Base-by-base conservation (phyloP, 345 rosid species). In the Nasturtium officinale region DNA sequence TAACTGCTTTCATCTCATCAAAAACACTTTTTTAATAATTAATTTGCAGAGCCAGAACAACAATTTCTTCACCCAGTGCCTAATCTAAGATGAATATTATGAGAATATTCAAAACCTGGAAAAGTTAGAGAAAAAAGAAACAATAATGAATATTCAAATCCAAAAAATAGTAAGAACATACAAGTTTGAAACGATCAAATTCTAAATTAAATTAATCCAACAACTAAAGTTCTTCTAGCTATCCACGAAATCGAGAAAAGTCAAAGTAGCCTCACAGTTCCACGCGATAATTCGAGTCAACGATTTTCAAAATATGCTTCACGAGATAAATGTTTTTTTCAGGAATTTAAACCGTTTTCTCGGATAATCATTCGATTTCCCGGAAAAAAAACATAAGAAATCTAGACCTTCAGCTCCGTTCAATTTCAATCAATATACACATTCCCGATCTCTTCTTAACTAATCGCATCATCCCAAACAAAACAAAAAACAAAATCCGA, bases 1-100 rank as follows among this genome's bases (percentile, higher is more conserved):
- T 85, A 67, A 75, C 71, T 55, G 85, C 78, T 83, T 91, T 90
- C 97, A 91, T 91, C 72, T 74, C 57, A 72, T 67, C 78, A 67
- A 75, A 69, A 72, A 43, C 50, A 37, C 38, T 69, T 73, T 59
- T 45, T 4, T n/a, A n/a, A 2, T 23, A 23, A 23, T 23, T 23
- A 23, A 5, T 48, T 48, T 20, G 9, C 69, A 50, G 46, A 48
- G 35, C 69, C 64, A 11, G 13, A 33, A 35, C 43, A 10, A 45
- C 20, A 45, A 0, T 43, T 43, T 43, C 47, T 43, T n/a, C 48
- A 43, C 20, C 10, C 20, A 45, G 10, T 45, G 32, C 30, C 56
- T 42, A 65, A 52, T 28, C 37, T 54, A 29, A 29, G 38, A 15
- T 56, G 65, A 32, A n/a, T 57, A 0, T 6, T 26, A 51, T 35